These are phyloP conservation scores for Verticillium nonalfalfae DNA, from an alignment of 2,329 filamentous ascomycete species.

Conservation along the genomic window DNA sequence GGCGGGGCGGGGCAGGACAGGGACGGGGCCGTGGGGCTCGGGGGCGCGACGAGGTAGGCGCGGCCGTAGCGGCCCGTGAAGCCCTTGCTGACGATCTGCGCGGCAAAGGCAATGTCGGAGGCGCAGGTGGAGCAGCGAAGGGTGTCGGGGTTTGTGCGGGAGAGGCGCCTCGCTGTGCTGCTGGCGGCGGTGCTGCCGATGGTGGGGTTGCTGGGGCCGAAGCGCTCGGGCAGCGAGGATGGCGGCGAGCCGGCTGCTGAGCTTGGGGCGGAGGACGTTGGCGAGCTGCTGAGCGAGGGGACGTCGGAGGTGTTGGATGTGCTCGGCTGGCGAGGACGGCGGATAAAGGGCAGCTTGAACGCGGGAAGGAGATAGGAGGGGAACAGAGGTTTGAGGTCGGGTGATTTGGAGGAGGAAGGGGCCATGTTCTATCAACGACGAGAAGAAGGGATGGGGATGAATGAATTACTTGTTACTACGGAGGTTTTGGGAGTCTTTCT, in stretches of 20 bases:
- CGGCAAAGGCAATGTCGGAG: constrained; percentile 52
- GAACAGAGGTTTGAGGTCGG: constrained; percentile 25
- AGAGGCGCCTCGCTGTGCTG: constrained; percentile 21
- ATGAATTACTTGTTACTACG: too few species aligned
- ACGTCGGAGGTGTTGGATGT: constrained; percentile 17
- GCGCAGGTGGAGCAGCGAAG: constrained; percentile 54
- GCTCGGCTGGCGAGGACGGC: constrained; percentile 26
- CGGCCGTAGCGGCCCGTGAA: constrained; percentile 62
- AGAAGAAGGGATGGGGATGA: neutral
- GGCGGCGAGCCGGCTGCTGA: constrained; percentile 14
- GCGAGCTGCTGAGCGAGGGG: constrained; percentile 28
- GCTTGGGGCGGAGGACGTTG: constrained; percentile 23
- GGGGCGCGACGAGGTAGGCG: constrained; percentile 51
- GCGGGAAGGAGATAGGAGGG: constrained; percentile 46
- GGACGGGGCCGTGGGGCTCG: too few species aligned
- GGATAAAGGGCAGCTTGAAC: constrained; percentile 37
- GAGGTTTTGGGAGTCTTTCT: too few species aligned
- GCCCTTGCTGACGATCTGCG: constrained; percentile 58
- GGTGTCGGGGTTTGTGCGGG: constrained; percentile 43
- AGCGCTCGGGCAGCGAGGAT: constrained; percentile 14
- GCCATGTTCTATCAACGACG: neutral
- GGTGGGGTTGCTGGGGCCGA: constrained; percentile 4
- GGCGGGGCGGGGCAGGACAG: constrained; percentile 4
- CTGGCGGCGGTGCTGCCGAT: neutral
- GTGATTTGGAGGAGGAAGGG: neutral